A percentile compares a stretch with the other conserved stretches of the same genome.
These are phyloP conservation scores for Pyrenochaeta sp. DNA, from an alignment of 2,329 filamentous ascomycete species.

Conservation along the genomic window DNA sequence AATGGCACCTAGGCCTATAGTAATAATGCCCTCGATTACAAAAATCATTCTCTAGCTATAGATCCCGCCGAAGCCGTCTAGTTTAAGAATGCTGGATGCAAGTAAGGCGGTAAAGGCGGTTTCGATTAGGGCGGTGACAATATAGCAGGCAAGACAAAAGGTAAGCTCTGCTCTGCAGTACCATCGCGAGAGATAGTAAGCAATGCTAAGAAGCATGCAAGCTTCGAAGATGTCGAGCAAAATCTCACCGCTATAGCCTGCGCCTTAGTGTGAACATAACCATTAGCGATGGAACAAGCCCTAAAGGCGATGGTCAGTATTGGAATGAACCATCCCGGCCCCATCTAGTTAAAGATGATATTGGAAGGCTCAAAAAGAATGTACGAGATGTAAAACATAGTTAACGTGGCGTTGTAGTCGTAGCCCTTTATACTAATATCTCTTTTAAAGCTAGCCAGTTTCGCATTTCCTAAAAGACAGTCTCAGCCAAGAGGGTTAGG, in stretches of 20 bases:
- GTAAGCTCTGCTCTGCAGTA: no score
- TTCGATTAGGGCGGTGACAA: no score
- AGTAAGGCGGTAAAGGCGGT: no score
- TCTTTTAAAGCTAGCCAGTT: slow-evolving; percentile 67
- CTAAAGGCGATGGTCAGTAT: slow-evolving; percentile 68
- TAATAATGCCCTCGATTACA: no score
- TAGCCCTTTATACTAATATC: slow-evolving; percentile 66
- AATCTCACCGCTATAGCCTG: slow-evolving; percentile 66
- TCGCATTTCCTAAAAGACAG: slow-evolving; percentile 68
- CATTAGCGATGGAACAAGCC: slow-evolving; percentile 66
- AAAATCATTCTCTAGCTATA: no score
- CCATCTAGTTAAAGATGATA: slow-evolving; percentile 70
- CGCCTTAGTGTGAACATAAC: slow-evolving; percentile 64
- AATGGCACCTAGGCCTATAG: no score
- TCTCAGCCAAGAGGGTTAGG: neutral
- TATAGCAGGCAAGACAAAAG: no score
- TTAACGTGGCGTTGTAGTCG: slow-evolving; percentile 72
- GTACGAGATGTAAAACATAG: slow-evolving; percentile 73
- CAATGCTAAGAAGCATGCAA: slow-evolving; percentile 73
- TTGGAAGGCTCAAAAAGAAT: slow-evolving; percentile 74
- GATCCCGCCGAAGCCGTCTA: no score
- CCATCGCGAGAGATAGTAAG: slow-evolving; percentile 77
- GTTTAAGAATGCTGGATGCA: no score
- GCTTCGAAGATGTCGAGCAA: slow-evolving; percentile 70
- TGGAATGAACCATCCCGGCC: slow-evolving; percentile 75